Percentiles rank a stretch among this genome's conserved stretches.
These are phyloP conservation scores for Ramularia collo-cygni DNA, from an alignment of 2,329 filamentous ascomycete genomes.

Conservation along the genomic window DNA sequence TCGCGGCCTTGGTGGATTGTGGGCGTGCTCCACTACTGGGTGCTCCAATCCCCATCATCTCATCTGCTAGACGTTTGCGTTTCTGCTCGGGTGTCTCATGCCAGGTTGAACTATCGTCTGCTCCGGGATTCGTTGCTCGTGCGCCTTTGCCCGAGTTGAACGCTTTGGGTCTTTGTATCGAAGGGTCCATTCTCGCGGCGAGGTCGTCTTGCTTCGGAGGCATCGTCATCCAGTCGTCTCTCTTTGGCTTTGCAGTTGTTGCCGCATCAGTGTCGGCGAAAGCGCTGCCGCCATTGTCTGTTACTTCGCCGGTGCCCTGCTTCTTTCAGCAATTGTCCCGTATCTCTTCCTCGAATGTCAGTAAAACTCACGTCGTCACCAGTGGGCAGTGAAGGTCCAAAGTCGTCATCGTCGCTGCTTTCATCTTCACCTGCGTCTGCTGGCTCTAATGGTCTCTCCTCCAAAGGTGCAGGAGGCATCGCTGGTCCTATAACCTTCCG, in stretches of 20 bases:
- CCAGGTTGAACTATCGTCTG: slow-evolving; percentile 59
- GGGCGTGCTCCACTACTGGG: slow-evolving; percentile 28
- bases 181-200: slow-evolving; percentile 65
- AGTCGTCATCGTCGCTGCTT: slow-evolving; percentile 36
- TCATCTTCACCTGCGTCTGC: slow-evolving; percentile 24
- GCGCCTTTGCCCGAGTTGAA: slow-evolving; percentile 67
- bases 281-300: slow-evolving; percentile 22
- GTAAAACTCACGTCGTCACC: slow-evolving; percentile 7
- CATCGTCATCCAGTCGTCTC: slow-evolving; percentile 62
- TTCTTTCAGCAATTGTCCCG: slow-evolving; percentile 1
- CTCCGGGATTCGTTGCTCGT: slow-evolving; percentile 36
- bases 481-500: slow-evolving; percentile 50
- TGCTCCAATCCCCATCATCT: slow-evolving; percentile 66
- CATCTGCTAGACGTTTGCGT: slow-evolving; percentile 68
- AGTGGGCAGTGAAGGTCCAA: slow-evolving; percentile 39
- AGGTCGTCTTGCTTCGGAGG: slow-evolving; percentile 45
- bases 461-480: slow-evolving; percentile 45
- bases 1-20: slow-evolving; percentile 7
- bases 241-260: slow-evolving; percentile 41
- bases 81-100: slow-evolving; percentile 89
- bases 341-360: not conserved
- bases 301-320: slow-evolving; percentile 7
- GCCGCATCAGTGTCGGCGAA: slow-evolving; percentile 16
- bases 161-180: slow-evolving; percentile 71
- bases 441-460: slow-evolving; percentile 40